Conservation (phyloP, 2,329 filamentous ascomycete species). For the Colletotrichum sp. region DNA sequence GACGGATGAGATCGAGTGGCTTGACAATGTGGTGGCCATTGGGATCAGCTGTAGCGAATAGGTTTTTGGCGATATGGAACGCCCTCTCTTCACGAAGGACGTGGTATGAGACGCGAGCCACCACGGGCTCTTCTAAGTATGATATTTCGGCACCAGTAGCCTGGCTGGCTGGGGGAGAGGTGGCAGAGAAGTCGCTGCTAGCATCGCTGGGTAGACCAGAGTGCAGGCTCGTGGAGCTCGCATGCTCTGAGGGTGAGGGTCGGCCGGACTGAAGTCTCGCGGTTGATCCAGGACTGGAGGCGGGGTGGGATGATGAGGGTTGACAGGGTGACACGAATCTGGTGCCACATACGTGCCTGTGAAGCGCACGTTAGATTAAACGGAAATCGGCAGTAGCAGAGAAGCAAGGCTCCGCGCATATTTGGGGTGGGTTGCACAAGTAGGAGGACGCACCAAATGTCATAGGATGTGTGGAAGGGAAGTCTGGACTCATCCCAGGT, state of each 20-base stretch:
- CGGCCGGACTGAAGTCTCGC: constrained; percentile 48
- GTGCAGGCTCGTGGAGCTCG: constrained; percentile 37
- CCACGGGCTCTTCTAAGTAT: constrained; percentile 68
- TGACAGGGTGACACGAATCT: constrained; percentile 59
- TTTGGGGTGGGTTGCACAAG: neutral
- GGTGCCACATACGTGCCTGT: constrained; percentile 70
- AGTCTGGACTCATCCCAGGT: constrained; percentile 72
- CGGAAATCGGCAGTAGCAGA: neutral
- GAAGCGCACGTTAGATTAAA: constrained; percentile 24
- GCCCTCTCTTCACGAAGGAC: constrained; percentile 84
- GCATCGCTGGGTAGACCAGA: constrained; percentile 38
- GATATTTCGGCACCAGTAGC: constrained; percentile 52
- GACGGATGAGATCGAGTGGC: constrained; percentile 78
- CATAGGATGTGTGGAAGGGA: constrained; percentile 75
- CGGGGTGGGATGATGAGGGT: constrained; percentile 45
- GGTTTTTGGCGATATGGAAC: constrained; percentile 79
- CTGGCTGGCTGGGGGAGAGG: constrained; percentile 34
- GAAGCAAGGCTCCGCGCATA: neutral
- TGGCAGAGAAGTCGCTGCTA: constrained; percentile 41
- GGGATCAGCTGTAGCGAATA: constrained; percentile 75
- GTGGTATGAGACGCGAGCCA: constrained; percentile 85
- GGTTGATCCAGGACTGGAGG: constrained; percentile 48
- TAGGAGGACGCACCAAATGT: constrained; percentile 72
- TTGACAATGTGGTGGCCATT: constrained; percentile 77
- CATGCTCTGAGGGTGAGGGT: constrained; percentile 47